Evolutionary conservation across 352 stramenopile species (phyloP).

Genomic region (Chloridella minuta): DNA sequence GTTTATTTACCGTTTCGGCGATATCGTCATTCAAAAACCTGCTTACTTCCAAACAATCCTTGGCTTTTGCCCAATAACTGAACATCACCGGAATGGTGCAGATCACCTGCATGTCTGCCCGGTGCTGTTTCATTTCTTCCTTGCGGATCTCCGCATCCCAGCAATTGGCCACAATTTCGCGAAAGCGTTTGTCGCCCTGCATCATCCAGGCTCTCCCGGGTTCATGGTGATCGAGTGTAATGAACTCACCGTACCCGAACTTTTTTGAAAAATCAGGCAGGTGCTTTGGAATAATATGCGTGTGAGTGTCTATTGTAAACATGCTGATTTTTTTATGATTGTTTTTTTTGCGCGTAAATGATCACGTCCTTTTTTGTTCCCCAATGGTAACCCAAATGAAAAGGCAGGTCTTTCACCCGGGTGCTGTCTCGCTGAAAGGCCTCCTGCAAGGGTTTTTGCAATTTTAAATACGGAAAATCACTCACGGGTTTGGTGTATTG

Average conservation of each 20-base stretch:
- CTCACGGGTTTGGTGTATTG: no score
- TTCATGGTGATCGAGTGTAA: slow-evolving; percentile 20
- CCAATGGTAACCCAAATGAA: no score
- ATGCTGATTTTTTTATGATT: no score
- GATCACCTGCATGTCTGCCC: slow-evolving; percentile 20
- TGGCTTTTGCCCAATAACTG: slow-evolving; percentile 22
- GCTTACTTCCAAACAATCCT: slow-evolving; percentile 19
- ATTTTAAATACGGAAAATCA: no score
- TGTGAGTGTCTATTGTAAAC: slow-evolving; percentile 20
- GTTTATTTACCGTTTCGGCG: slow-evolving; percentile 15
- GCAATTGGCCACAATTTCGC: slow-evolving; percentile 19
- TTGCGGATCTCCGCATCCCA: slow-evolving; percentile 14
- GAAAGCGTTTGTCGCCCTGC: slow-evolving; percentile 13
- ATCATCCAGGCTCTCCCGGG: slow-evolving; percentile 18
- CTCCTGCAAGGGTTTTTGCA: no score
- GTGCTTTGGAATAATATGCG: slow-evolving; percentile 17
- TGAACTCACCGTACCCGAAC: slow-evolving; percentile 21
- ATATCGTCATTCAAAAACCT: slow-evolving; percentile 23
- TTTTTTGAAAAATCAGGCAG: slow-evolving; percentile 18
- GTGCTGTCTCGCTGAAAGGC: no score
- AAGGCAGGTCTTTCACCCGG: no score
- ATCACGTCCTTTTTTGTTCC: no score
- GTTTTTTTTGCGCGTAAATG: no score
- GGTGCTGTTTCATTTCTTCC: background rate
- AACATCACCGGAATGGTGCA: slow-evolving; percentile 22